Evolutionary conservation across 2,329 filamentous ascomycete genomes (phyloP).

Genomic region (Massarina eburnea): DNA sequence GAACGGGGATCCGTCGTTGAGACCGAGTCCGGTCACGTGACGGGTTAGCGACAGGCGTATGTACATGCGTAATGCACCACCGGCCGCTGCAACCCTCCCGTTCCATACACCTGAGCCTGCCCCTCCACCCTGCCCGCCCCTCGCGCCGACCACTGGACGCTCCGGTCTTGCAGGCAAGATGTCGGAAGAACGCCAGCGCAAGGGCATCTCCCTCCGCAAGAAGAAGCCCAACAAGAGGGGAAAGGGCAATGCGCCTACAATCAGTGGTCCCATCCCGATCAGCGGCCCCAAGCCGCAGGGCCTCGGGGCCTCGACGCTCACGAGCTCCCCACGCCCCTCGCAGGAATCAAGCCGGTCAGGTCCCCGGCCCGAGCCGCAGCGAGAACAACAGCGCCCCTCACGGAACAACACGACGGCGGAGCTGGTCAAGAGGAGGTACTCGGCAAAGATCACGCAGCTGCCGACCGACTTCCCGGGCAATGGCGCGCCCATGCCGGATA

Average conservation of each 20-base stretch:
- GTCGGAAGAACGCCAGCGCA: slow-evolving; percentile 53
- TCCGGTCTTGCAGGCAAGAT: slow-evolving; percentile 33
- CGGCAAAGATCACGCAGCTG: slow-evolving; percentile 81
- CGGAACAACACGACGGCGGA: slow-evolving; percentile 65
- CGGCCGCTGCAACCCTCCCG: not conserved
- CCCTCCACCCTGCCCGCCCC: slow-evolving; percentile 6
- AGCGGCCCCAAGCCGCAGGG: slow-evolving; percentile 43
- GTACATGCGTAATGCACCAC: too few species aligned
- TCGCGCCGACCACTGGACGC: not conserved
- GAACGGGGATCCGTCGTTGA: not conserved
- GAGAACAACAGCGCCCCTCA: slow-evolving; percentile 44
- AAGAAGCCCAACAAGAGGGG: slow-evolving; percentile 59
- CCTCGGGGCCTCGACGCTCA: slow-evolving; percentile 27
- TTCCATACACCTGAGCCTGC: not conserved
- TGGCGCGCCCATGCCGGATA: slow-evolving; percentile 62
- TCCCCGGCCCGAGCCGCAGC: slow-evolving; percentile 25
- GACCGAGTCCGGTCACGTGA: too few species aligned
- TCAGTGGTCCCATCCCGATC: slow-evolving; percentile 61
- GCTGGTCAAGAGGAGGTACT: slow-evolving; percentile 92
- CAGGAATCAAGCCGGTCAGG: slow-evolving; percentile 42
- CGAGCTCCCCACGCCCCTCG: slow-evolving; percentile 41
- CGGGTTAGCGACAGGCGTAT: not conserved
- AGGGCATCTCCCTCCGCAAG: slow-evolving; percentile 64
- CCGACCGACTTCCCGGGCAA: slow-evolving; percentile 66
- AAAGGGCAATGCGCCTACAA: slow-evolving; percentile 49